Evolutionary conservation across 2,329 filamentous ascomycete genomes (phyloP).

Genomic region (Dryadomyces quercus-mongolicae): DNA sequence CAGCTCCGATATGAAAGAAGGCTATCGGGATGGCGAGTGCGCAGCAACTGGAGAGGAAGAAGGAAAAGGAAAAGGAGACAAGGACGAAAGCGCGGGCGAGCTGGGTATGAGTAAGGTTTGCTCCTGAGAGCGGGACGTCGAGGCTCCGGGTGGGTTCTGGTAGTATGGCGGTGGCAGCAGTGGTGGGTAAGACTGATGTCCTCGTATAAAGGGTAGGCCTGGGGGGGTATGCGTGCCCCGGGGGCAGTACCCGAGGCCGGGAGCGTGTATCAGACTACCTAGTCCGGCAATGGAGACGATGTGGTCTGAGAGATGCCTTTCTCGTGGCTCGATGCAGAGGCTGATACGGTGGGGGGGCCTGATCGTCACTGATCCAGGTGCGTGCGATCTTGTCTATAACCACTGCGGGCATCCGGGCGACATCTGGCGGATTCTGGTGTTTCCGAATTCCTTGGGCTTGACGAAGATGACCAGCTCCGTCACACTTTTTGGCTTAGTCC

Average conservation of each 20-base stretch:
- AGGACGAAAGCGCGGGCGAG: constrained; percentile 8
- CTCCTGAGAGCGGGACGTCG: neutral
- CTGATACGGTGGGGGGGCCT: constrained; percentile 1
- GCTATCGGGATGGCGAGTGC: constrained; percentile 39
- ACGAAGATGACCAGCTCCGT: neutral
- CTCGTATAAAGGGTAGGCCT: constrained; percentile 12
- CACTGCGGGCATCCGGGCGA: constrained; percentile 42
- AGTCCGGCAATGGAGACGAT: constrained; percentile 22
- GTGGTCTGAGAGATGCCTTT: constrained; percentile 20
- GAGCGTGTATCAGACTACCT: constrained; percentile 28
- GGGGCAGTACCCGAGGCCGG: constrained; percentile 23
- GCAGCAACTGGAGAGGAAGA: constrained; percentile 28
- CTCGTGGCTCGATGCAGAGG: neutral
- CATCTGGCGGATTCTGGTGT: constrained; percentile 19
- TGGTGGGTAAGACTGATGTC: constrained; percentile 6
- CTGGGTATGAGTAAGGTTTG: constrained; percentile 4
- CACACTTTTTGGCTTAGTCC: too few relatives aligned
- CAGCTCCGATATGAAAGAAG: constrained; percentile 39
- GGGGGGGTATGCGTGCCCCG: constrained; percentile 20
- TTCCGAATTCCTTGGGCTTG: constrained; percentile 4
- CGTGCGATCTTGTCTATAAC: constrained; percentile 38
- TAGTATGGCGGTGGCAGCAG: constrained; percentile 14
- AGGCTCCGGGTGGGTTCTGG: constrained; percentile 3
- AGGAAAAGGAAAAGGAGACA: constrained; percentile 6
- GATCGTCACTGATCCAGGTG: constrained; percentile 35